These are phyloP conservation scores for Candida ascalaphidarum DNA, from an alignment of 805 yeast genomes.

Conservation along the genomic window DNA sequence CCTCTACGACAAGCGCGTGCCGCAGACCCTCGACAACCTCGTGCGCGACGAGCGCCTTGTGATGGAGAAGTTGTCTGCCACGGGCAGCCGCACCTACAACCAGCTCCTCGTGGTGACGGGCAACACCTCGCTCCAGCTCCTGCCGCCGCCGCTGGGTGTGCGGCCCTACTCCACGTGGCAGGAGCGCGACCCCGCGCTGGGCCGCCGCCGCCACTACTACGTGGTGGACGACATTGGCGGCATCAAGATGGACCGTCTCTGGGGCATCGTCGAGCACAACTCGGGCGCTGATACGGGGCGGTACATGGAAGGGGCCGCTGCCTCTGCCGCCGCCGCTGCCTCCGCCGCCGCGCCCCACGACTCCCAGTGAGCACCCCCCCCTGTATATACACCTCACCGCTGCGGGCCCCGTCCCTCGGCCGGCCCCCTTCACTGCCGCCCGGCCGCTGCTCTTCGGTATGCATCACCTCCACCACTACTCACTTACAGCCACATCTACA, in stretches of 20 bases:
- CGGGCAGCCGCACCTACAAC: constrained; percentile 61
- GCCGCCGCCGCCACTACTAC: constrained; percentile 36
- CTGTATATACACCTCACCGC: too few species aligned
- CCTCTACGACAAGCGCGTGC: constrained; percentile 52
- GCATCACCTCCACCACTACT: too few species aligned
- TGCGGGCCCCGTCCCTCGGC: too few species aligned
- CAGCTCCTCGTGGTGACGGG: constrained; percentile 43
- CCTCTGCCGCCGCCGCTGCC: too few species aligned
- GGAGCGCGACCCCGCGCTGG: constrained; percentile 27
- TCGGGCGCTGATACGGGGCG: constrained; percentile 66
- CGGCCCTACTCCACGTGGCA: constrained; percentile 28
- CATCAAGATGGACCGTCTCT: constrained; percentile 70
- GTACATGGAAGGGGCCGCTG: too few species aligned
- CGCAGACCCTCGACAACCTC: constrained; percentile 59
- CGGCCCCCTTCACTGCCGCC: too few species aligned
- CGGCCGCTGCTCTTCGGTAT: too few species aligned
- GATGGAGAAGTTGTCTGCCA: constrained; percentile 56
- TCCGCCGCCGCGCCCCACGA: too few species aligned
- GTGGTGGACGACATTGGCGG: constrained; percentile 75
- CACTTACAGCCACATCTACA: too few species aligned
- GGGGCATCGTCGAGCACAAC: constrained; percentile 74
- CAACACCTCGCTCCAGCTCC: constrained; percentile 28
- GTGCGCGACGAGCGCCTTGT: constrained; percentile 55
- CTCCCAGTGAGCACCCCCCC: too few species aligned
- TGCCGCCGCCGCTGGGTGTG: constrained; percentile 10